These are phyloP conservation scores for Dipodascopsis uninucleata DNA, from an alignment of 805 yeast genomes.

Conservation along the genomic window DNA sequence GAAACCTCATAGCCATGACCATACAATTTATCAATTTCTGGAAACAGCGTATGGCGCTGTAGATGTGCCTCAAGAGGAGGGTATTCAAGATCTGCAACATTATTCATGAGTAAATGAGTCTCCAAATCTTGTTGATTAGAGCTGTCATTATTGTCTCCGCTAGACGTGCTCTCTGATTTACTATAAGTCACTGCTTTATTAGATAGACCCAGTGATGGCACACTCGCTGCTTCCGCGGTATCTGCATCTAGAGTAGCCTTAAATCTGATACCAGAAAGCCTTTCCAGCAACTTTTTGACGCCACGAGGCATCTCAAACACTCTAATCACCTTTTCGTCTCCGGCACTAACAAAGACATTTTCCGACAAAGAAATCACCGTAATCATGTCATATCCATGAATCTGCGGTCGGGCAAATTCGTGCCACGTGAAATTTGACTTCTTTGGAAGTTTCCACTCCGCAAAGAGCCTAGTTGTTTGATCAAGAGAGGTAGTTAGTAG, in stretches of 20 bases:
- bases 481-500: conserved; percentile 51
- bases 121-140: conserved; percentile 34
- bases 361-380: conserved; percentile 60
- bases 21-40: conserved; percentile 88
- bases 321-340: conserved; percentile 89
- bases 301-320: conserved; percentile 85
- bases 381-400: conserved; percentile 96
- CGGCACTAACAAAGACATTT: conserved; percentile 79
- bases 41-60: conserved; percentile 90
- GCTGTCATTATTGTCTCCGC: conserved; percentile 38
- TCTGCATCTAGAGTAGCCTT: conserved; percentile 5
- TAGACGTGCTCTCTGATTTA: conserved; percentile 44
- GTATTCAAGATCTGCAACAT: too few species aligned
- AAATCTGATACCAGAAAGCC: conserved; percentile 34
- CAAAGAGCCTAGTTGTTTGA: conserved; percentile 84
- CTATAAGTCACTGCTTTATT: conserved; percentile 71
- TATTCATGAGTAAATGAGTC: conserved; percentile 32
- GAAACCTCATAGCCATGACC: conserved; percentile 97
- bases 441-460: conserved; percentile 67
- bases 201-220: conserved; percentile 91
- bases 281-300: conserved; percentile 58
- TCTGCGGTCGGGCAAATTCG: conserved; percentile 95
- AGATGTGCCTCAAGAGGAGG: conserved; percentile 90
- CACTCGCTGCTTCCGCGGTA: conserved; percentile 62
- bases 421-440: too few species aligned